Evolutionary conservation across 1,284 basidiomycete genomes (phyloP).

Genomic region (Fomitopsis betulina): DNA sequence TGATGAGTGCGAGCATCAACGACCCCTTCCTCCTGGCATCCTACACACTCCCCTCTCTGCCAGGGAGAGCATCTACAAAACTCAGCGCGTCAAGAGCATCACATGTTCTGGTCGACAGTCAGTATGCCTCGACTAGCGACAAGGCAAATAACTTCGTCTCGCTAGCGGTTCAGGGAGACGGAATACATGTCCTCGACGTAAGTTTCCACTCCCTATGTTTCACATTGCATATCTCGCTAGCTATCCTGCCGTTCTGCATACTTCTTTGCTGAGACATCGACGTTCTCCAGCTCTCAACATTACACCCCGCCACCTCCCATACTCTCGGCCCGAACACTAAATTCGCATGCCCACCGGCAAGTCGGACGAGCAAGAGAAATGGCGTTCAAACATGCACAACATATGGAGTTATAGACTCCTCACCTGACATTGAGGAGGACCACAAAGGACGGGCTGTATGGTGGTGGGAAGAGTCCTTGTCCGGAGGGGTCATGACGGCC

Average conservation of each 20-base stretch:
- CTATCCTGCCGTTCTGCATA: not conserved
- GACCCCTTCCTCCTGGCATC: slow-evolving; percentile 59
- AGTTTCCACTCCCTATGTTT: slow-evolving; percentile 21
- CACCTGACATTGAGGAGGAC: slow-evolving; percentile 38
- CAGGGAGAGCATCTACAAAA: not conserved
- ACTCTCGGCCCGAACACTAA: slow-evolving; percentile 58
- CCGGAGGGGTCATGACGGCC: slow-evolving; percentile 26
- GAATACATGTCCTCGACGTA: slow-evolving; percentile 69
- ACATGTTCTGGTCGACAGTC: slow-evolving; percentile 38
- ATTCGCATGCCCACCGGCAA: slow-evolving; percentile 57
- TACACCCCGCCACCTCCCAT: slow-evolving; percentile 64
- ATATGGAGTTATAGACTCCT: slow-evolving; percentile 48
- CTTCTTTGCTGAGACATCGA: not conserved
- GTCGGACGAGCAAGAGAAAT: slow-evolving; percentile 33
- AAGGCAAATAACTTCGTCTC: slow-evolving; percentile 53
- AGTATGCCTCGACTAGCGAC: slow-evolving; percentile 25
- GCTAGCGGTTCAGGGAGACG: slow-evolving; percentile 63
- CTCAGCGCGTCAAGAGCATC: slow-evolving; percentile 11
- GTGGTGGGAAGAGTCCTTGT: slow-evolving; percentile 57
- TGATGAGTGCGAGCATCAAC: slow-evolving; percentile 45
- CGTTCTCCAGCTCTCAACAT: slow-evolving; percentile 50
- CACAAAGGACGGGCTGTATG: slow-evolving; percentile 49
- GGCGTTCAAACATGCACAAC: slow-evolving; percentile 41
- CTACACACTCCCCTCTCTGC: slow-evolving; percentile 33
- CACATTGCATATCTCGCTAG: not conserved